These are phyloP conservation scores for Aureobasidium subglaciale DNA, from an alignment of 2,329 filamentous ascomycete species.

Conservation along the genomic window DNA sequence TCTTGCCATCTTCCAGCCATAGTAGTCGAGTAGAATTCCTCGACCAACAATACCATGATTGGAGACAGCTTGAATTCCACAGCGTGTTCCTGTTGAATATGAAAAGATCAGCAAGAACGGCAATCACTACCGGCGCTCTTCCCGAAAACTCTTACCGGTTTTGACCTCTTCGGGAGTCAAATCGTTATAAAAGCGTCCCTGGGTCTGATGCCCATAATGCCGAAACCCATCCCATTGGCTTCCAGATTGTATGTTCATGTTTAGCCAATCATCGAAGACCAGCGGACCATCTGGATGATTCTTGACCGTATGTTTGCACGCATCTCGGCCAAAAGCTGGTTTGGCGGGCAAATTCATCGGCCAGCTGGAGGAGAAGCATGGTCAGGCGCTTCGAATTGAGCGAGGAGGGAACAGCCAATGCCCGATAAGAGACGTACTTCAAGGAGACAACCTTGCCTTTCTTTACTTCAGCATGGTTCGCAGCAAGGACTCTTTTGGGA, in stretches of 20 bases:
- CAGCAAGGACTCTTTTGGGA: background rate
- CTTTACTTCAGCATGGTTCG: background rate
- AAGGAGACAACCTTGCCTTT: background rate
- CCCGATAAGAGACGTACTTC: too few species aligned
- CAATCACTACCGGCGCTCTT: too few species aligned
- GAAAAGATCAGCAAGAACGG: background rate
- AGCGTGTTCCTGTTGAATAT: background rate
- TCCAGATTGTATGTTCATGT: constrained; percentile 42
- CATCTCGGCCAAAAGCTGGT: constrained; percentile 37
- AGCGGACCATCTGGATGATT: constrained; percentile 26
- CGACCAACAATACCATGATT: constrained; percentile 38
- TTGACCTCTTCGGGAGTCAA: constrained; percentile 35
- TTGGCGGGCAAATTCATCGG: background rate
- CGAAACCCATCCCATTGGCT: constrained; percentile 42
- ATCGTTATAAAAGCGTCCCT: constrained; percentile 35
- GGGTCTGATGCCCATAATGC: constrained; percentile 36
- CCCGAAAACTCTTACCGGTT: constrained; percentile 31
- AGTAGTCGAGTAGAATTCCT: constrained; percentile 38
- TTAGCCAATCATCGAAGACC: constrained; percentile 39
- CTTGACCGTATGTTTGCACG: constrained; percentile 51
- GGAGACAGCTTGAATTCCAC: constrained; percentile 26
- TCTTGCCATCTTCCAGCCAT: constrained; percentile 32
- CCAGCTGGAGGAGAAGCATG: background rate
- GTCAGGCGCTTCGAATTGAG: background rate
- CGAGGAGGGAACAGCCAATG: too few species aligned